phyloP scores from a whole-genome alignment of 345 rosid genomes.

The Eutrema japonicum region DNA sequence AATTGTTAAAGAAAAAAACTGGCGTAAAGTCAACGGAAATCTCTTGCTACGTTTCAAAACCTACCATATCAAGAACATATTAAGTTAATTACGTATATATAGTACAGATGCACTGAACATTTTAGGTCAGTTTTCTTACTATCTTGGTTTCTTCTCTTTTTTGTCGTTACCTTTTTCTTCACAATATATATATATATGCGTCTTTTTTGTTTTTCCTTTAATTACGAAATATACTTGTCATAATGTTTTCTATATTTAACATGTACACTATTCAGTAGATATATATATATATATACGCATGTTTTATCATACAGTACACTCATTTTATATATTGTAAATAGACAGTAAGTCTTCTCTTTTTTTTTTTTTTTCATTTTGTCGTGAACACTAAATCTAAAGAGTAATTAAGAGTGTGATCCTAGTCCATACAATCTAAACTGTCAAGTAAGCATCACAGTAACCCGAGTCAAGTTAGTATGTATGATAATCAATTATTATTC shows the following conservation, averaged over 20 bases:
- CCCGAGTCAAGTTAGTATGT: background rate
- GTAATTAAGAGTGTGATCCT: background rate
- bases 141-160: background rate
- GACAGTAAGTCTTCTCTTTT: too few relatives aligned
- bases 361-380: background rate
- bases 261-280: background rate
- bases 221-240: too few relatives aligned
- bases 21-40: too few relatives aligned
- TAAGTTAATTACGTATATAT: slow-evolving; percentile 10
- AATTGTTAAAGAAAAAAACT: too few relatives aligned
- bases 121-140: slow-evolving; percentile 12
- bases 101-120: slow-evolving; percentile 32
- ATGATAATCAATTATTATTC: background rate
- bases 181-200: too few relatives aligned
- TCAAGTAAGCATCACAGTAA: background rate
- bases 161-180: background rate
- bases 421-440: background rate
- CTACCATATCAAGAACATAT: slow-evolving; percentile 26
- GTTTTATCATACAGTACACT: background rate
- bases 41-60: slow-evolving; percentile 16
- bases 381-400: background rate
- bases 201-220: too few relatives aligned
- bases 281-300: too few relatives aligned
- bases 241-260: too few relatives aligned
- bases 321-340: background rate